phyloP scores from a whole-genome alignment of 2,329 filamentous ascomycete species.

The Atkinsonella texensis region DNA sequence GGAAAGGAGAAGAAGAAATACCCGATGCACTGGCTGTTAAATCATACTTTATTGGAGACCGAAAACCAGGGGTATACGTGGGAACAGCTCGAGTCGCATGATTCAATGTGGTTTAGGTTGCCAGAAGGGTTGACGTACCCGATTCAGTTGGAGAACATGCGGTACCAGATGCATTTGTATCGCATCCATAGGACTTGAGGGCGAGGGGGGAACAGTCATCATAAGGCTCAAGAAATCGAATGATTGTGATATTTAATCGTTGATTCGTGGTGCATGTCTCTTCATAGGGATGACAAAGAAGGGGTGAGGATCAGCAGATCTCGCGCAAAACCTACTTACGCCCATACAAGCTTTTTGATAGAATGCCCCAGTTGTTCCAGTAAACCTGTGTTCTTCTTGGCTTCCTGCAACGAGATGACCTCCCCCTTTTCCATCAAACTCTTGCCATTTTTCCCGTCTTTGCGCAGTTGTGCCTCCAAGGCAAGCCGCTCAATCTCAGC shows the following conservation, averaged over 20 bases:
- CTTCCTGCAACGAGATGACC: conserved; percentile 75
- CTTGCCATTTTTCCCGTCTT: conserved; percentile 29
- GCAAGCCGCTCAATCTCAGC: conserved; percentile 64
- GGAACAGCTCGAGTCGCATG: conserved; percentile 63
- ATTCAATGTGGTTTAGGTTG: conserved; percentile 78
- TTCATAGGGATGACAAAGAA: neutral
- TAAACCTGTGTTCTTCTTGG: conserved; percentile 74
- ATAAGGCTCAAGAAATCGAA: no score
- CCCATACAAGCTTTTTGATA: conserved; percentile 91
- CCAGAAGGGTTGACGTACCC: conserved; percentile 59
- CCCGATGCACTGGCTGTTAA: conserved; percentile 87
- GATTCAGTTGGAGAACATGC: conserved; percentile 85
- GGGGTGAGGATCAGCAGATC: neutral
- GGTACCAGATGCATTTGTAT: conserved; percentile 86
- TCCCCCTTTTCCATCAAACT: conserved; percentile 46
- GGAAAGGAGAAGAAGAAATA: conserved; percentile 55
- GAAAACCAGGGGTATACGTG: conserved; percentile 38
- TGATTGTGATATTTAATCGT: neutral
- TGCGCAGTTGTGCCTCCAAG: conserved; percentile 32
- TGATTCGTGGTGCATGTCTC: neutral
- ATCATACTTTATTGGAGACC: conserved; percentile 58
- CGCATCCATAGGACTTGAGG: conserved; percentile 15
- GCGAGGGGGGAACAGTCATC: no score
- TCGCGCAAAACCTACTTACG: conserved; percentile 18
- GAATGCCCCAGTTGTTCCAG: conserved; percentile 81